Evolutionary conservation across 2,329 filamentous ascomycete genomes (phyloP).

Genomic region (Phoma sp.): DNA sequence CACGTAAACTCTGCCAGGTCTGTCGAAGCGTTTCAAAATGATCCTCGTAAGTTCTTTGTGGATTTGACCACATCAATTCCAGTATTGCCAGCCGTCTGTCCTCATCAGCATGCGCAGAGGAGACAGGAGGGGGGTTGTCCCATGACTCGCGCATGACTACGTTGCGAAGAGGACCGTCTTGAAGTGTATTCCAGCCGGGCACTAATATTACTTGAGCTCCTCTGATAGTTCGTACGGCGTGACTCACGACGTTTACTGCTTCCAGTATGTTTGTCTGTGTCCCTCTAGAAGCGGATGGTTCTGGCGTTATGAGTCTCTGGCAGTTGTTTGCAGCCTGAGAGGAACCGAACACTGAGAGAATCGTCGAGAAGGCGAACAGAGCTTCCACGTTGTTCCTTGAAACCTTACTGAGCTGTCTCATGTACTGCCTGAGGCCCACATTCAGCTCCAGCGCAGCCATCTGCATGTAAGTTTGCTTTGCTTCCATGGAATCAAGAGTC

Average conservation of each 20-base stretch:
- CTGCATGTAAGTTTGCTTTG: constrained; percentile 21
- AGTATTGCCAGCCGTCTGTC: constrained; percentile 25
- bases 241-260: neutral
- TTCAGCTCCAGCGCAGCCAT: constrained; percentile 36
- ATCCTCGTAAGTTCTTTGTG: constrained; percentile 31
- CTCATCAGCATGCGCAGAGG: constrained; percentile 20
- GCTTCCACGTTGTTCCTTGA: constrained; percentile 50
- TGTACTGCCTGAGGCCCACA: constrained; percentile 30
- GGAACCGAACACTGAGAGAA: constrained; percentile 23
- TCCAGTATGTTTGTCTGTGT: neutral
- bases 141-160: constrained; percentile 35
- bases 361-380: constrained; percentile 37
- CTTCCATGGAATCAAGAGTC: constrained; percentile 18
- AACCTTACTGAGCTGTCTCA: constrained; percentile 34
- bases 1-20: constrained; percentile 24
- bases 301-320: neutral
- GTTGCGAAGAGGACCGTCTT: constrained; percentile 20
- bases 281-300: too few species aligned
- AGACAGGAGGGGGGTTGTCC: constrained; percentile 22
- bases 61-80: constrained; percentile 31
- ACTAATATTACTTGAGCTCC: constrained; percentile 34
- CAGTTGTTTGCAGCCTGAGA: constrained; percentile 22
- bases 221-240: constrained; percentile 24
- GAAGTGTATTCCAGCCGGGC: constrained; percentile 31
- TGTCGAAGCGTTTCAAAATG: constrained; percentile 27